A percentile compares a stretch with the other conserved stretches of the same genome.
These are phyloP conservation scores for Primulina tabacum DNA, from an alignment of 257 asterid species.

Conservation along the genomic window DNA sequence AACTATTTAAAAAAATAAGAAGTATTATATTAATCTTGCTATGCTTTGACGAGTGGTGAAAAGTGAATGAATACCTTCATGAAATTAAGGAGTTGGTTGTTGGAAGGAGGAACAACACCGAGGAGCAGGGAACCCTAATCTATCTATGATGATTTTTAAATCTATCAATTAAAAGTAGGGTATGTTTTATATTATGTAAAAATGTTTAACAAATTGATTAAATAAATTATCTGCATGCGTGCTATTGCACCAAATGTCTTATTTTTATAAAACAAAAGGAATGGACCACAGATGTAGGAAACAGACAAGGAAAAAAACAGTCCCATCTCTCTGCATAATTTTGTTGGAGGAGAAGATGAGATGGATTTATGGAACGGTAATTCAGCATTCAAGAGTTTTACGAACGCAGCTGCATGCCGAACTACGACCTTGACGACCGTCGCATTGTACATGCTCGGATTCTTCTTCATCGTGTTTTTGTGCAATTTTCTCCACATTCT, in stretches of 20 bases:
- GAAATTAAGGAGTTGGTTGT: no score
- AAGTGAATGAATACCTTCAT: no score
- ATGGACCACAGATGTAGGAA: slow-evolving; percentile 26
- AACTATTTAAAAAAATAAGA: no score
- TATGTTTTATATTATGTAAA: no score
- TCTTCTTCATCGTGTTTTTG: slow-evolving; percentile 70
- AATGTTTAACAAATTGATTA: no score
- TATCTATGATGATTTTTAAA: no score
- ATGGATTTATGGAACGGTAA: slow-evolving; percentile 34
- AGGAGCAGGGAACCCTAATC: no score
- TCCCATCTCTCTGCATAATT: background rate
- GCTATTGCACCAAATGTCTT: background rate
- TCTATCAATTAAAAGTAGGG: no score
- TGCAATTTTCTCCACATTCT: slow-evolving; percentile 74
- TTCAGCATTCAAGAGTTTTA: slow-evolving; percentile 27
- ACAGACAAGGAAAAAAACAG: background rate
- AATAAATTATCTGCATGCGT: slow-evolving; percentile 17
- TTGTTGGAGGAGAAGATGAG: background rate
- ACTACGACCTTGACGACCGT: slow-evolving; percentile 54
- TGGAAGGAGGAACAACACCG: no score
- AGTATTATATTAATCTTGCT: no score
- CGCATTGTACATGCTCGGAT: slow-evolving; percentile 74
- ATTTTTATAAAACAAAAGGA: background rate
- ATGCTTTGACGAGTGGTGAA: no score
- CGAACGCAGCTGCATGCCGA: slow-evolving; percentile 45